A percentile compares a stretch with the other conserved stretches of the same genome.
Conservation (phyloP, 768 basidiomycete species). For the Tephrocybe sp. region DNA sequence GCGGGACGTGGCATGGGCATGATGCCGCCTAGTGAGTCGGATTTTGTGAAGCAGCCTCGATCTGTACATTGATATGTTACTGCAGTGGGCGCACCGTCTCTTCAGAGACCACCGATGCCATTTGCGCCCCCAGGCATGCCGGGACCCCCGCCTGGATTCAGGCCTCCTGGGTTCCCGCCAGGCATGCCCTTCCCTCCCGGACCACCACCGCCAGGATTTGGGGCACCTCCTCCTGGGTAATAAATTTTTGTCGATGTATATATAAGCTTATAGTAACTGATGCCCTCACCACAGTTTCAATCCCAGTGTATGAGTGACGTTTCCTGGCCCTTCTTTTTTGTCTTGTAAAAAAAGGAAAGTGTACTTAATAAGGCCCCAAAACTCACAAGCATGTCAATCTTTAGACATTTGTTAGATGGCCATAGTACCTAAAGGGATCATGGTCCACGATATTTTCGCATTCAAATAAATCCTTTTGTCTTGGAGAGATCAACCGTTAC, state of each 20-base stretch:
- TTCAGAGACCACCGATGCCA: constrained; percentile 69
- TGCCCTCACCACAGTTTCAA: constrained; percentile 39
- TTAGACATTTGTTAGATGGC: constrained; percentile 15
- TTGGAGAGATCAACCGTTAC: not conserved
- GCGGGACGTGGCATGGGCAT: constrained; percentile 97
- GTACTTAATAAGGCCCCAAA: constrained; percentile 4
- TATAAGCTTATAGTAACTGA: not conserved
- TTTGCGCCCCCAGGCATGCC: constrained; percentile 77
- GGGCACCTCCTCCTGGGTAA: constrained; percentile 84
- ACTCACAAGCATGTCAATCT: constrained; percentile 11
- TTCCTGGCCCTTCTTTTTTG: constrained; percentile 1
- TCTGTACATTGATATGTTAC: constrained; percentile 15
- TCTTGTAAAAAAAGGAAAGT: constrained; percentile 15
- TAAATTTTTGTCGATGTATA: not conserved
- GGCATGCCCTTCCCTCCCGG: constrained; percentile 61
- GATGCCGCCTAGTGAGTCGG: constrained; percentile 76
- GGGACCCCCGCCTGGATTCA: constrained; percentile 82
- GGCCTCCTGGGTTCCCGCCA: constrained; percentile 80
- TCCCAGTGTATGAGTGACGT: constrained; percentile 37
- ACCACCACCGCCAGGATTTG: constrained; percentile 75
- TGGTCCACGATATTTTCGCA: constrained; percentile 2
- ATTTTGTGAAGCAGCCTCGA: not conserved
- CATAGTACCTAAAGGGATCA: constrained; percentile 11
- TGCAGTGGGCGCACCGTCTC: constrained; percentile 56
- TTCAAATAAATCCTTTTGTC: constrained; percentile 9